These are phyloP conservation scores for Paracorniculantispora psalliotae DNA, from an alignment of 2,329 filamentous ascomycete genomes.

Conservation along the genomic window DNA sequence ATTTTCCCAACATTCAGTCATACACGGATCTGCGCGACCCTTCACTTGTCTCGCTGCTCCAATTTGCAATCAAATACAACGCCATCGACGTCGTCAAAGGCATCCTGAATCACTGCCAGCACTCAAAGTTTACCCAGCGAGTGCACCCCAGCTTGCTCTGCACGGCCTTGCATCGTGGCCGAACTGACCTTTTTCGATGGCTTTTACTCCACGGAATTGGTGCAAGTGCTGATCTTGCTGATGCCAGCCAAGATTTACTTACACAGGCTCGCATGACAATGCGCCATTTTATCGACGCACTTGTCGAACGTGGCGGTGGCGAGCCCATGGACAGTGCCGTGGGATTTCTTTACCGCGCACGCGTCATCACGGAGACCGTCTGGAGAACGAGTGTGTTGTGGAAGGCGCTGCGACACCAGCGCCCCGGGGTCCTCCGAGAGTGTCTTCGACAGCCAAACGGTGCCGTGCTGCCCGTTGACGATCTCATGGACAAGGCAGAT, in stretches of 20 bases:
- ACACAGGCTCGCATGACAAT: neutral
- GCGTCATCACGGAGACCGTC: neutral
- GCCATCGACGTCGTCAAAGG: neutral
- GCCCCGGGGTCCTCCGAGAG: neutral
- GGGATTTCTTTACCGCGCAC: neutral
- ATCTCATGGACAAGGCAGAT: neutral
- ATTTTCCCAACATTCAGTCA: neutral
- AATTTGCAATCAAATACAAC: neutral
- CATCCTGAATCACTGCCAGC: neutral
- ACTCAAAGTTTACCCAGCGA: neutral
- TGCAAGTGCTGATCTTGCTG: neutral
- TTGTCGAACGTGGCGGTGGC: neutral
- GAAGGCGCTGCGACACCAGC: neutral
- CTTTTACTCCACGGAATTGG: constrained; percentile 1
- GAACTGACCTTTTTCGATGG: neutral
- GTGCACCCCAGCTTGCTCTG: neutral
- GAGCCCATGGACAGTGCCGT: neutral
- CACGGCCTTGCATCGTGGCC: neutral
- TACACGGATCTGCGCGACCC: neutral
- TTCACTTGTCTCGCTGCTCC: neutral
- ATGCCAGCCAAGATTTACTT: neutral
- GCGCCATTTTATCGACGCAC: neutral
- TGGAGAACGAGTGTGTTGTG: neutral
- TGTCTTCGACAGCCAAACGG: neutral
- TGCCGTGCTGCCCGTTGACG: neutral